Evolutionary conservation across 306 rosid species (phyloP), one percentile per base, ranked within the genome.

Genomic region (Prinsepia uniflora): DNA sequence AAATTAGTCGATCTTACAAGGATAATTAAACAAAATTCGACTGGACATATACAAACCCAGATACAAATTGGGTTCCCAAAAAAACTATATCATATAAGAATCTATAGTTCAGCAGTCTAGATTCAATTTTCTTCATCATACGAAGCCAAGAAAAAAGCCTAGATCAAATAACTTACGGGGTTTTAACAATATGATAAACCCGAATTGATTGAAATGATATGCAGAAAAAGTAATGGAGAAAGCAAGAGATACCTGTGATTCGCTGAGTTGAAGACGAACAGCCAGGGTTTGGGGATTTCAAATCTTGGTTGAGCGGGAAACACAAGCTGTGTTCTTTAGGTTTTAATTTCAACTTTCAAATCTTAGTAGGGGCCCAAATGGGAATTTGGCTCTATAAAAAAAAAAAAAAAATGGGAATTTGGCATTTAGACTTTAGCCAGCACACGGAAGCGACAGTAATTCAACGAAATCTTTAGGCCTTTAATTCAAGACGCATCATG

Each of bases 181-280:
- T 15, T 20, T 65, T 22, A 24, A 30, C 2, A 13, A 44, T 12
- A 53, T 4, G 19, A 1, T 46, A 22, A 22, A 39, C 39, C 5
- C 10, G 13, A n/a, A 15, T 36, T 39, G 0, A 63, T 18, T 40
- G 7, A 10, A 63, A 40, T 18, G 20, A 65, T n/a, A 36, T 36
- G 14, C 15, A 39, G 2, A 10, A 20, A 36, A 67, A 48, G 15
- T 6, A 10, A 4, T 49, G 7, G 36, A 68, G 62, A 39, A 40
- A 68, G 17, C 1, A 19, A 68, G 72, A 68, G 19, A 42, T n/a
- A 63, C 50, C 72, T 68, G 50, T 34, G 63, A 67, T 30, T 39
- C 47, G 30, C 44, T 24, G 65, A 47, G 43, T 64, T 11, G 24
- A 39, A 44, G 68, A 22, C 11, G 56, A 65, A 61, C 22, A 4